These are phyloP conservation scores for Calocera viscosa DNA, from an alignment of 768 basidiomycete genomes.

Conservation along the genomic window DNA sequence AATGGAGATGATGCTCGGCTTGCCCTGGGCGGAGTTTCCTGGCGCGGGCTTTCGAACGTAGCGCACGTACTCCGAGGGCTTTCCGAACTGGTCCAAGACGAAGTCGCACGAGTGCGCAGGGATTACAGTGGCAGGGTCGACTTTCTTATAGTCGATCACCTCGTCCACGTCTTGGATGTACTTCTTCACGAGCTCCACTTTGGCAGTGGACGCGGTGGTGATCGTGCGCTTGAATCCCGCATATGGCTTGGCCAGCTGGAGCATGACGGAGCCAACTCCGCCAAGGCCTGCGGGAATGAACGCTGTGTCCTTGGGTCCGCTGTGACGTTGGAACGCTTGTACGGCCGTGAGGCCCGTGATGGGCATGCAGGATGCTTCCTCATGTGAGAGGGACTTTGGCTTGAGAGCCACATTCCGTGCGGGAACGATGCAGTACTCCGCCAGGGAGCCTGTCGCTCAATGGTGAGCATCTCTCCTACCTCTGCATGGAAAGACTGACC, in stretches of 20 bases:
- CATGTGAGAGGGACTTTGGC: neutral
- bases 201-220: neutral
- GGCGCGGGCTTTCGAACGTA: neutral
- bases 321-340: neutral
- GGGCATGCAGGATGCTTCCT: neutral
- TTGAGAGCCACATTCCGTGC: neutral
- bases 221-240: neutral
- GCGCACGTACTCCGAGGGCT: neutral
- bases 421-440: neutral
- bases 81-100: neutral
- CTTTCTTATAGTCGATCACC: constrained; percentile 1
- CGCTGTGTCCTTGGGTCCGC: neutral
- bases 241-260: neutral
- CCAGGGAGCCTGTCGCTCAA: neutral
- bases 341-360: neutral
- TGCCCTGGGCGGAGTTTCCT: neutral
- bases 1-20: neutral
- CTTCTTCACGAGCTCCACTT: neutral
- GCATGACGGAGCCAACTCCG: neutral
- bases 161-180: constrained; percentile 2
- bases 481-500: neutral
- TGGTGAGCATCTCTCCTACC: neutral
- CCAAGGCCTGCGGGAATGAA: neutral
- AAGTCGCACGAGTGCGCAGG: neutral
- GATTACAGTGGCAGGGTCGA: neutral